phyloP scores from a whole-genome alignment of 768 basidiomycete species.

The Tulasnella sp. region DNA sequence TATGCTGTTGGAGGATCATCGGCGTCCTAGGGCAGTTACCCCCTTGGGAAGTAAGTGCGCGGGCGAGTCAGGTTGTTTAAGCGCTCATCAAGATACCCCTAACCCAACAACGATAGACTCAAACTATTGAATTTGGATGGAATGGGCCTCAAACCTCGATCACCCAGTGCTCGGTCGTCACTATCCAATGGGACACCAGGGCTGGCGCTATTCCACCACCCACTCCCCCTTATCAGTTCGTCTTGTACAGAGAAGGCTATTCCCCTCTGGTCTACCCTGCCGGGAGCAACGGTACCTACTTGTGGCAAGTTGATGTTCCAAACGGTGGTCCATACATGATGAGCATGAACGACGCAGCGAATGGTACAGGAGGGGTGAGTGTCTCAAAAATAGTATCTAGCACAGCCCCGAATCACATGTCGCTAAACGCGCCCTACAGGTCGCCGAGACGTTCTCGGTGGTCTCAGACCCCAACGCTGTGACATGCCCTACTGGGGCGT shows the following conservation, averaged over 20 bases:
- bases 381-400: neutral
- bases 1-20: too few relatives aligned
- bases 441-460: neutral
- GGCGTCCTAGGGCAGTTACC: too few relatives aligned
- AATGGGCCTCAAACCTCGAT: neutral
- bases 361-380: neutral
- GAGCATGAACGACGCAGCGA: neutral
- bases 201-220: neutral
- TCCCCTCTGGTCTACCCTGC: neutral
- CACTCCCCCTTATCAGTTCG: neutral
- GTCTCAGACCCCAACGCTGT: neutral
- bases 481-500: neutral
- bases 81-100: too few relatives aligned
- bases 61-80: too few relatives aligned
- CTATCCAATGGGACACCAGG: neutral
- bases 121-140: neutral
- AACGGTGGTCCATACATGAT: neutral
- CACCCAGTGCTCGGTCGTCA: neutral
- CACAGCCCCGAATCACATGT: neutral
- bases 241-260: neutral
- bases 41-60: too few relatives aligned
- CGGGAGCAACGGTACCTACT: neutral
- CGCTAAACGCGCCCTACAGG: neutral
- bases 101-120: neutral
- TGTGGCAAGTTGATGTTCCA: neutral